Percentiles rank a stretch among this genome's conserved stretches.
Evolutionary conservation across 2,329 filamentous ascomycete genomes (phyloP).

Genomic region (Chaetomiaceae sp.): DNA sequence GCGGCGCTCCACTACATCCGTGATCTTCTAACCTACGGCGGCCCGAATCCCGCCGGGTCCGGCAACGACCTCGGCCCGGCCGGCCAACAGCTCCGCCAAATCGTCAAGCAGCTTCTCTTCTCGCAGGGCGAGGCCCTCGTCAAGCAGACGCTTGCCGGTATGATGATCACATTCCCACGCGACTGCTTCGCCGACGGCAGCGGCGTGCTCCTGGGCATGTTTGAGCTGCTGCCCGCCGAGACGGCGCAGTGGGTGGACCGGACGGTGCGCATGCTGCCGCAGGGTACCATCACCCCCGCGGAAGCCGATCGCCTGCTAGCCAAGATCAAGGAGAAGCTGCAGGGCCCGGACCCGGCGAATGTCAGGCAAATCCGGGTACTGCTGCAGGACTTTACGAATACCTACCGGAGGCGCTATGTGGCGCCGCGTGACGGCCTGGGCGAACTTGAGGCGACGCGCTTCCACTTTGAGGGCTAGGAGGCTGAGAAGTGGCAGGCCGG

Average conservation of each 20-base stretch:
- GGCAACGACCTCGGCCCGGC: conserved; percentile 53
- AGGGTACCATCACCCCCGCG: conserved; percentile 71
- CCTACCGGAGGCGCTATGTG: conserved; percentile 87
- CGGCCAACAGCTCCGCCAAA: conserved; percentile 63
- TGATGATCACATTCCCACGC: conserved; percentile 98
- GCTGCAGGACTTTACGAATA: conserved; percentile 94
- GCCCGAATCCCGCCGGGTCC: conserved; percentile 65
- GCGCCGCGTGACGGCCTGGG: conserved; percentile 91
- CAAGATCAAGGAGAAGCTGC: conserved; percentile 75
- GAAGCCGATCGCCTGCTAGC: conserved; percentile 78
- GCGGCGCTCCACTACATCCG: conserved; percentile 90
- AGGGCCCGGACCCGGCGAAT: conserved; percentile 55
- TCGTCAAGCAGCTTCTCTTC: conserved; percentile 67
- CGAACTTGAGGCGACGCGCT: conserved; percentile 77
- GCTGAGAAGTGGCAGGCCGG: background rate
- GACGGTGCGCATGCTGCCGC: conserved; percentile 78
- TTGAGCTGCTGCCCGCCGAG: conserved; percentile 77
- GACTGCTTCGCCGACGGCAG: conserved; percentile 95
- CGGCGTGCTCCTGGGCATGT: conserved; percentile 83
- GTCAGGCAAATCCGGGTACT: conserved; percentile 75
- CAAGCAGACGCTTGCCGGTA: conserved; percentile 87
- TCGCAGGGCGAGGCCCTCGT: conserved; percentile 72
- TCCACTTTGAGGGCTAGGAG: conserved; percentile 65
- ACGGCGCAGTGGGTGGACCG: conserved; percentile 77
- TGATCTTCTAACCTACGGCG: conserved; percentile 85